Evolutionary conservation across 208 protist genomes (phyloP), one percentile per base, ranked within the genome.

Genomic region (Polymyxa betae): DNA sequence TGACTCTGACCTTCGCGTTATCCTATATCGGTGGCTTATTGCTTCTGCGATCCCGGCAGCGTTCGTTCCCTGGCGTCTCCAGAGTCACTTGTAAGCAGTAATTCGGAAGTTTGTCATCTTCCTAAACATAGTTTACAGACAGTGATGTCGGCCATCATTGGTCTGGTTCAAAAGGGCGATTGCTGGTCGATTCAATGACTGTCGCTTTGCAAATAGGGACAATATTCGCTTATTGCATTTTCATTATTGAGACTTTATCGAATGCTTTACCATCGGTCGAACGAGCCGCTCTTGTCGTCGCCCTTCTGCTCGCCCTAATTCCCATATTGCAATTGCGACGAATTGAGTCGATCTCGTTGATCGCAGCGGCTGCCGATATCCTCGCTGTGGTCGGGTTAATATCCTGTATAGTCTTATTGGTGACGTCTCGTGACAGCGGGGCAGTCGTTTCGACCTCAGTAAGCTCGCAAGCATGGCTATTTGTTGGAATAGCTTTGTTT

Each of bases 241-340:
- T 82, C 72, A 82, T 82, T 82, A 82, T 82, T n/a, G 72, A 82
- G 72, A 82, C 72, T 20, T 16, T 82, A 20, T 35, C 35, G 10
- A 35, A 35, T n/a, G 72, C 35, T 38, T 82, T 82, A 20, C 72
- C 72, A 20, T 16, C 10, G 5, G 72, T 5, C 16, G 16, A 43
- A 35, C 5, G 10, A 5, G 5, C 16, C 16, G 35, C 35, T 5
- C n/a, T 82, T 82, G 72, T n/a, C 72, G 5, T 5, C 35, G 16
- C 16, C 16, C 35, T 82, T 35, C n/a, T 35, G 16, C 35, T 43
- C 16, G n/a, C 35, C 5, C n/a, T 82, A 5, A 43, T 35, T n/a
- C 72, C 72, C 40, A n/a, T 82, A 20, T 45, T 82, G n/a, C 72
- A 40, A 35, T 12, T 82, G 5, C 72, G 72, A 5, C 72, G 72